Evolutionary conservation across 1,284 basidiomycete genomes (phyloP).

Genomic region (Phylloboletellus chloephorus): DNA sequence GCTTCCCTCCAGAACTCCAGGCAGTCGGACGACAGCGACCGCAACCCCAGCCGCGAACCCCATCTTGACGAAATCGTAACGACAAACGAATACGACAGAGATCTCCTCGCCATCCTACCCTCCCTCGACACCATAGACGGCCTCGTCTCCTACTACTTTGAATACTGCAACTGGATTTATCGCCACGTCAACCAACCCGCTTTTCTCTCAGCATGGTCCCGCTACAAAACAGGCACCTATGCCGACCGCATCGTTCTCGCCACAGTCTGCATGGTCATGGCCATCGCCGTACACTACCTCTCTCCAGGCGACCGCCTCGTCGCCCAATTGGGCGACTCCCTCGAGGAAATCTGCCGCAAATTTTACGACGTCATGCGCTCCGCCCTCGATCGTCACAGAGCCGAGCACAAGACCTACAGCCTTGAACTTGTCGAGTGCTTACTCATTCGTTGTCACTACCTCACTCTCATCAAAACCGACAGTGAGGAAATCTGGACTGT

Average conservation of each 20-base stretch:
- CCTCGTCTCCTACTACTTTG: constrained; percentile 70
- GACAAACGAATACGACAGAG: constrained; percentile 57
- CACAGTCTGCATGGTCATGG: constrained; percentile 65
- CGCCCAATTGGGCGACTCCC: constrained; percentile 39
- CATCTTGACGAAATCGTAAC: constrained; percentile 38
- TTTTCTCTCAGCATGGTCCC: constrained; percentile 61
- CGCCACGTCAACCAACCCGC: constrained; percentile 62
- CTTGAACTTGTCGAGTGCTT: constrained; percentile 71
- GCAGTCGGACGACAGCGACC: constrained; percentile 49
- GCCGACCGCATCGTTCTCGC: constrained; percentile 65
- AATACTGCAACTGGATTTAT: constrained; percentile 81
- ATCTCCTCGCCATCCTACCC: constrained; percentile 63
- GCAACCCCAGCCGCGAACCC: constrained; percentile 44
- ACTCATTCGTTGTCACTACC: constrained; percentile 63
- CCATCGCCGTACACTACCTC: constrained; percentile 65
- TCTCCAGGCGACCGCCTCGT: constrained; percentile 59
- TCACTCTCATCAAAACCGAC: constrained; percentile 65
- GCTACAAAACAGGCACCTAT: constrained; percentile 60
- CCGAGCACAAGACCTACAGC: constrained; percentile 58
- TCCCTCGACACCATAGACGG: constrained; percentile 61
- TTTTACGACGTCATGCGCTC: constrained; percentile 63
- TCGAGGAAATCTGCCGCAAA: constrained; percentile 54
- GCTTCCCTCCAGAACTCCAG: constrained; percentile 37
- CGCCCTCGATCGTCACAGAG: constrained; percentile 58
- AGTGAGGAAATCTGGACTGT: constrained; percentile 75